Percentiles rank a stretch among this genome's conserved stretches.
Evolutionary conservation across 345 rosid genomes (phyloP).

Genomic region (Nasturtium officinale): DNA sequence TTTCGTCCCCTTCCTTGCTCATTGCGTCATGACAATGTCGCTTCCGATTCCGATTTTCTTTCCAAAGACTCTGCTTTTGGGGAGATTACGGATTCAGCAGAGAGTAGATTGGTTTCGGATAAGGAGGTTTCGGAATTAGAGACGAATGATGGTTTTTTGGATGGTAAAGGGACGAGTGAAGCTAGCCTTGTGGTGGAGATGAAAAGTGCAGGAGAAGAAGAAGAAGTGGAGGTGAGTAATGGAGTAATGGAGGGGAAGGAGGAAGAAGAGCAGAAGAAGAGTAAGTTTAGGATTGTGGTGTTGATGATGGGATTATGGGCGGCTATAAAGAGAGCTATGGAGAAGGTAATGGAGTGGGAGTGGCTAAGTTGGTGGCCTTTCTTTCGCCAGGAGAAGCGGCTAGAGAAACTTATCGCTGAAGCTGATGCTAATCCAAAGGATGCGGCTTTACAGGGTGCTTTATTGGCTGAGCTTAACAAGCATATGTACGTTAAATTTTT

Average conservation of each 20-base stretch:
- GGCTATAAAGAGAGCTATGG: conserved; percentile 48
- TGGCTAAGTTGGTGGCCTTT: conserved; percentile 82
- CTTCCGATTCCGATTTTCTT: conserved; percentile 48
- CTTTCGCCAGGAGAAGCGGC: conserved; percentile 69
- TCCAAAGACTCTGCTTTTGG: conserved; percentile 19
- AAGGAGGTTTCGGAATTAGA: conserved; percentile 13
- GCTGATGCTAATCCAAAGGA: conserved; percentile 89
- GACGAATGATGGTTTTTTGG: conserved; percentile 4
- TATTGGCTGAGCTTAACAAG: conserved; percentile 85
- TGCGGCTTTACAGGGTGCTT: conserved; percentile 62
- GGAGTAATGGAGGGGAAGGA: conserved; percentile 34
- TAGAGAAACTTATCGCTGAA: conserved; percentile 73
- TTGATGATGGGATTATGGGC: conserved; percentile 73
- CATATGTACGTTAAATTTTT: conserved; percentile 51
- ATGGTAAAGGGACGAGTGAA: conserved; percentile 34
- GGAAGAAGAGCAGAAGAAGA: conserved; percentile 34
- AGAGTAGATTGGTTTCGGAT: conserved; percentile 32
- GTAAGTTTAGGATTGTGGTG: conserved; percentile 52
- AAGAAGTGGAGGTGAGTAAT: conserved; percentile 5
- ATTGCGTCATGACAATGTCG: conserved; percentile 59
- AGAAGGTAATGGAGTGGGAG: conserved; percentile 55
- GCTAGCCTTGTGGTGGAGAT: conserved; percentile 11
- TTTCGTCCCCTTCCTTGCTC: conserved; percentile 49
- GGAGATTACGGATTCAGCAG: conserved; percentile 23
- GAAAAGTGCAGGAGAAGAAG: conserved; percentile 21